phyloP scores from a whole-genome alignment of 805 yeast genomes.

The Candida cerambycidarum region DNA sequence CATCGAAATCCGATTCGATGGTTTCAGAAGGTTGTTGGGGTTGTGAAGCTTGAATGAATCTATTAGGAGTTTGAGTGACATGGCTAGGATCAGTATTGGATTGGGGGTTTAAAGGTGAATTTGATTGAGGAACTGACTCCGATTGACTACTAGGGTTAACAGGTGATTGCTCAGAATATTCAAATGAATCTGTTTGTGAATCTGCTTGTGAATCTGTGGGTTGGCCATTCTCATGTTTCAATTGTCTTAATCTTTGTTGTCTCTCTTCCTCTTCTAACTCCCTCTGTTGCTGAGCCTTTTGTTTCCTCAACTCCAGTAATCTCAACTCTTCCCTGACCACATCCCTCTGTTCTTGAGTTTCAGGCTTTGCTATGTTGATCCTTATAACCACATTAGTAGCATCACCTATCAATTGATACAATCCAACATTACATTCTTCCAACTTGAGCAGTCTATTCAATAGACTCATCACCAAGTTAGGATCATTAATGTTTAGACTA shows the following conservation, averaged over 20 bases:
- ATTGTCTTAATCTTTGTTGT: background rate
- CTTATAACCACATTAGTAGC: conserved; percentile 26
- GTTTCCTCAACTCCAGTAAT: conserved; percentile 15
- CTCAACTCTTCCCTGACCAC: conserved; percentile 20
- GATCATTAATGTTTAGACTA: background rate
- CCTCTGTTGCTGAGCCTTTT: conserved; percentile 9
- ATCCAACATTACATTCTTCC: background rate
- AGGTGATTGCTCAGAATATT: too few relatives aligned
- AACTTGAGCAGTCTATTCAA: conserved; percentile 8
- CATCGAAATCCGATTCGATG: background rate
- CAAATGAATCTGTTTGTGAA: background rate
- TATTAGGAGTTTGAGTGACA: too few relatives aligned
- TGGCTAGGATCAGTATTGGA: too few relatives aligned
- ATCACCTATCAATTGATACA: conserved; percentile 19
- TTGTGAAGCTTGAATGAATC: too few relatives aligned
- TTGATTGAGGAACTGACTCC: too few relatives aligned
- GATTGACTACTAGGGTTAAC: too few relatives aligned
- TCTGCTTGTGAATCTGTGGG: background rate
- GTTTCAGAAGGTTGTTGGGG: background rate
- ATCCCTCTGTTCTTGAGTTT: conserved; percentile 23
- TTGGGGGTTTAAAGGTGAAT: conserved; percentile 2
- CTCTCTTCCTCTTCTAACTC: conserved; percentile 10
- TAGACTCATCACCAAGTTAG: conserved; percentile 7
- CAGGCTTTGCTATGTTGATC: conserved; percentile 18
- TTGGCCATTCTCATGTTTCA: too few relatives aligned